Evolutionary conservation across 805 yeast genomes (phyloP).

Genomic region (Ogataea minuta): DNA sequence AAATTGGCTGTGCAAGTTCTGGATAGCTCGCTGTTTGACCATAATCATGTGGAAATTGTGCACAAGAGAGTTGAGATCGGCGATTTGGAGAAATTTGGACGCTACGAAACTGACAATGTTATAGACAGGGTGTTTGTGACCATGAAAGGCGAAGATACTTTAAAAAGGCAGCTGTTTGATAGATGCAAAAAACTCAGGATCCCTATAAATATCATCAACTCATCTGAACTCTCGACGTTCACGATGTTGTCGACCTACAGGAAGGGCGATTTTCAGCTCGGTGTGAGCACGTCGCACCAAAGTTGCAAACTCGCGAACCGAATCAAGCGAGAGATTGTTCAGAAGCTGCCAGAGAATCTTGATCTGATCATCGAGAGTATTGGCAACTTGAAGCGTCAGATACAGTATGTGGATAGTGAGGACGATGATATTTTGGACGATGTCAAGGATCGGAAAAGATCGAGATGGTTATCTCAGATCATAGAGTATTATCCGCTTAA

Average conservation of each 20-base stretch:
- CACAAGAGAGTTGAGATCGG: slow-evolving; percentile 35
- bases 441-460: slow-evolving; percentile 53
- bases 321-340: slow-evolving; percentile 69
- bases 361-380: slow-evolving; percentile 67
- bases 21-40: slow-evolving; percentile 18
- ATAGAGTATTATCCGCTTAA: slow-evolving; percentile 86
- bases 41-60: slow-evolving; percentile 17
- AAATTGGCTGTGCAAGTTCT: slow-evolving; percentile 19
- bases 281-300: slow-evolving; percentile 82
- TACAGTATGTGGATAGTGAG: slow-evolving; percentile 51
- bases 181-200: slow-evolving; percentile 63
- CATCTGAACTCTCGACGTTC: slow-evolving; percentile 70
- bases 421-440: slow-evolving; percentile 37
- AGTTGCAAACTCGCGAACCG: slow-evolving; percentile 86
- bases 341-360: slow-evolving; percentile 64
- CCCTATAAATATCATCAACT: slow-evolving; percentile 79
- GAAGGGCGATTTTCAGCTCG: slow-evolving; percentile 75
- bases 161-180: slow-evolving; percentile 43
- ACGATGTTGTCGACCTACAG: slow-evolving; percentile 68
- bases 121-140: slow-evolving; percentile 79
- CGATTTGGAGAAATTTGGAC: slow-evolving; percentile 58
- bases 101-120: slow-evolving; percentile 56
- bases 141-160: slow-evolving; percentile 26
- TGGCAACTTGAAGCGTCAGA: slow-evolving; percentile 59
- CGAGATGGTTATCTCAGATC: slow-evolving; percentile 84